These are phyloP conservation scores for Monosporascus sp. DNA, from an alignment of 2,329 filamentous ascomycete genomes.

Conservation along the genomic window DNA sequence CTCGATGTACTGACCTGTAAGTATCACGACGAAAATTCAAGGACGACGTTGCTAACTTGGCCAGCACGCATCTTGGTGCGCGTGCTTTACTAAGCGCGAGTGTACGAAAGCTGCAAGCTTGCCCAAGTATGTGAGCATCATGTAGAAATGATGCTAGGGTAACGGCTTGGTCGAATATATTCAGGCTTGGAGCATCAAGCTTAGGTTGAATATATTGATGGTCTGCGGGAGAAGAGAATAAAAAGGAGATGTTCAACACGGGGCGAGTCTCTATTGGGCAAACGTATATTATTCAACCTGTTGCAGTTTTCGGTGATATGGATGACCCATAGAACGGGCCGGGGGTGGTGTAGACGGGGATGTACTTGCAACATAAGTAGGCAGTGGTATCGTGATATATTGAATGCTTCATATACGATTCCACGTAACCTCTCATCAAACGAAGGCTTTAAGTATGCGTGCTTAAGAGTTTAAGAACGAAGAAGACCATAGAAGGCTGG, in stretches of 20 bases:
- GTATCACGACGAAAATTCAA: slow-evolving; percentile 24
- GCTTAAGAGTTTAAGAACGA: background rate
- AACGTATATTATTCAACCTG: background rate
- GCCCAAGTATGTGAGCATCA: background rate
- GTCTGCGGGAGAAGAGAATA: background rate
- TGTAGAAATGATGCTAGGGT: background rate
- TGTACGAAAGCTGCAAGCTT: background rate
- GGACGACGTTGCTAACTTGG: slow-evolving; percentile 9
- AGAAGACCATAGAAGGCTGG: background rate
- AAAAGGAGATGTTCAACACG: background rate
- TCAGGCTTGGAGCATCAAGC: background rate
- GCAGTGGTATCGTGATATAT: background rate
- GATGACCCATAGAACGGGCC: background rate
- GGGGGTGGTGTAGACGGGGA: too few relatives aligned
- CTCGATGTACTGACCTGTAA: slow-evolving; percentile 77
- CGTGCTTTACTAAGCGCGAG: slow-evolving; percentile 29
- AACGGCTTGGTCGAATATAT: background rate
- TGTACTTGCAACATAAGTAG: background rate
- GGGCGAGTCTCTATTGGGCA: background rate
- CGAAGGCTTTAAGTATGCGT: background rate
- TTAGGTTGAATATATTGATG: too few relatives aligned
- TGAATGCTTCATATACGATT: background rate
- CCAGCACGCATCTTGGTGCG: slow-evolving; percentile 32
- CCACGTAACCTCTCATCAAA: background rate
- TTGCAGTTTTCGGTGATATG: background rate